Evolutionary conservation across 1,284 basidiomycete species (phyloP).

Genomic region (Ganoderma meredithae): DNA sequence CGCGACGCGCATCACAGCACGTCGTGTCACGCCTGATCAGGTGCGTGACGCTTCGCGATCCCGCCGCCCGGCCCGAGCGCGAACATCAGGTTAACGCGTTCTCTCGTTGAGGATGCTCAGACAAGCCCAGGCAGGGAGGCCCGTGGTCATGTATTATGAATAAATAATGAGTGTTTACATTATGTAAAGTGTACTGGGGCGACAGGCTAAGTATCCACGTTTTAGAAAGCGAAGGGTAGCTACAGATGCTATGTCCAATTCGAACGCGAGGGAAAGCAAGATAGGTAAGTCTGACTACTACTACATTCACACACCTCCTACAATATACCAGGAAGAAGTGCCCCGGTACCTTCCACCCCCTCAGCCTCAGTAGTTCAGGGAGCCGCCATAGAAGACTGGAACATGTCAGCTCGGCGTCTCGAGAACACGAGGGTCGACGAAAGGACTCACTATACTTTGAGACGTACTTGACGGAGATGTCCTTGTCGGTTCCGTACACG

Average conservation of each 20-base stretch:
- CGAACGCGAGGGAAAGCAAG: not conserved
- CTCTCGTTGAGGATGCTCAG: not conserved
- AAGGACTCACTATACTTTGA: conserved; percentile 41
- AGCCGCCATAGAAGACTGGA: conserved; percentile 36
- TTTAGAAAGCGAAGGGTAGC: not conserved
- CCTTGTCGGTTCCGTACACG: conserved; percentile 31
- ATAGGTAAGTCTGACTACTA: not conserved
- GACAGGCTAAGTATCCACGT: not conserved
- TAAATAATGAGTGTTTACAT: not conserved
- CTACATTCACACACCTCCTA: not conserved
- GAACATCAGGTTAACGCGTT: too few species aligned
- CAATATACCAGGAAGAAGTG: not conserved
- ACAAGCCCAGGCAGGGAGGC: not conserved
- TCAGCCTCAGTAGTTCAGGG: not conserved
- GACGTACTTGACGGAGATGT: conserved; percentile 42
- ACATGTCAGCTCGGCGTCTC: not conserved
- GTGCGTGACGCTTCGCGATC: conserved; percentile 4
- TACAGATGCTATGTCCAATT: not conserved
- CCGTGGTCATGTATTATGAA: too few species aligned
- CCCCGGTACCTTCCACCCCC: not conserved
- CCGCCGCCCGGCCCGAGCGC: not conserved
- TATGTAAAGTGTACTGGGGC: not conserved
- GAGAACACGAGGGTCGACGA: not conserved
- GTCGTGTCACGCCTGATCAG: conserved; percentile 5
- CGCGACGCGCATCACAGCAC: conserved; percentile 8